A percentile compares a stretch with the other conserved stretches of the same genome.
phyloP scores from a whole-genome alignment of 1,284 basidiomycete genomes.

The Trametes sp. region DNA sequence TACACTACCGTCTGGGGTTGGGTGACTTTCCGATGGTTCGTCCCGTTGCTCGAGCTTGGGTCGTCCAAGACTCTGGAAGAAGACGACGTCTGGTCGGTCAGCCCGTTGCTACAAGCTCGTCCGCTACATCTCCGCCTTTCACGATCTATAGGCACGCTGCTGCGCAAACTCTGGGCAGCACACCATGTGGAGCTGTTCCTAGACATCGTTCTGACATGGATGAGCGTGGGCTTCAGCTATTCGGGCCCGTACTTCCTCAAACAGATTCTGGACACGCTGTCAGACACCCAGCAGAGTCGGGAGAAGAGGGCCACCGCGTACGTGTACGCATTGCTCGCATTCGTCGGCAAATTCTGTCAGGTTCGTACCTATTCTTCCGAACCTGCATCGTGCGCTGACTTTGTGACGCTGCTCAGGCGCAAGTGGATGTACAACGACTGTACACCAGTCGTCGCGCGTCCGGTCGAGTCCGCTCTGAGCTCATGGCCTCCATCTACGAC shows the following conservation, averaged over 20 bases:
- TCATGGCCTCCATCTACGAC: conserved; percentile 88
- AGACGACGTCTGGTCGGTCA: conserved; percentile 75
- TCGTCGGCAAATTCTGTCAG: conserved; percentile 66
- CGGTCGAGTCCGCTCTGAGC: conserved; percentile 73
- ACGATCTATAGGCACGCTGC: conserved; percentile 54
- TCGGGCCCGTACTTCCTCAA: conserved; percentile 73
- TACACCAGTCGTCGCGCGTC: conserved; percentile 78
- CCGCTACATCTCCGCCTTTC: conserved; percentile 71
- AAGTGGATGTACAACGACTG: conserved; percentile 80
- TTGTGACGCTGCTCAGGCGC: conserved; percentile 40
- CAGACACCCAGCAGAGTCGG: conserved; percentile 38
- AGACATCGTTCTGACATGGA: conserved; percentile 70
- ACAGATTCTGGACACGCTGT: conserved; percentile 57
- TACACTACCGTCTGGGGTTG: conserved; percentile 78
- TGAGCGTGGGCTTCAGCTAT: conserved; percentile 76
- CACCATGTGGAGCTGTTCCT: conserved; percentile 79
- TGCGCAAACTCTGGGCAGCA: conserved; percentile 68
- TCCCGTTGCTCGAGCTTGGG: conserved; percentile 71
- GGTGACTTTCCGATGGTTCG: conserved; percentile 85
- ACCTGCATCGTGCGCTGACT: conserved; percentile 29
- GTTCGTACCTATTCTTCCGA: neutral
- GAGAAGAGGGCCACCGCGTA: conserved; percentile 68
- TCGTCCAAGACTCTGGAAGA: conserved; percentile 69
- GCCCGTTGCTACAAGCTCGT: conserved; percentile 71
- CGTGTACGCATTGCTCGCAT: conserved; percentile 75